Evolutionary conservation across 139 green algal genomes (phyloP).

Genomic region (Chlamydomonas sp.): DNA sequence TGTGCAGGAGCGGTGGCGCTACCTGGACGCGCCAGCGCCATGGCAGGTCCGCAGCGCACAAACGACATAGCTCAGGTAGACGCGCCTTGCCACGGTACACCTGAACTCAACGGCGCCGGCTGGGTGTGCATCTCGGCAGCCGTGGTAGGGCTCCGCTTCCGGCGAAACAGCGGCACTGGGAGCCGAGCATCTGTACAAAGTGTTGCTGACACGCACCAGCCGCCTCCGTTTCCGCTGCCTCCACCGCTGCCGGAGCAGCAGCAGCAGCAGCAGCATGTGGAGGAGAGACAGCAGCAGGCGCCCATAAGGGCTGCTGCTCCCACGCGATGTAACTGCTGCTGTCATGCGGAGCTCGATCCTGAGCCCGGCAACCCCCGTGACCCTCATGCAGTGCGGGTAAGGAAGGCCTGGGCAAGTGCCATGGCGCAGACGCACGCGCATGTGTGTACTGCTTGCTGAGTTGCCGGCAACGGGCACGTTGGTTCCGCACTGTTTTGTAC

Average conservation of each 20-base stretch:
- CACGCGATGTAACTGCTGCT: too few species aligned
- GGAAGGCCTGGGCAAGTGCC: not conserved
- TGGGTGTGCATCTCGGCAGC: not conserved
- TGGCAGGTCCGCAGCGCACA: not conserved
- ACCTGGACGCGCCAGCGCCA: too few species aligned
- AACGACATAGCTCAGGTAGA: too few species aligned
- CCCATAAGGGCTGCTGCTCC: not conserved
- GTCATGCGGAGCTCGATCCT: not conserved
- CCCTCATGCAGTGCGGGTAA: constrained; percentile 8
- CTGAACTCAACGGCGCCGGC: not conserved
- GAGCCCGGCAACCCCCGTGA: constrained; percentile 20
- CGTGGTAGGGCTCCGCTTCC: constrained; percentile 7
- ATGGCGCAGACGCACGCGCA: not conserved
- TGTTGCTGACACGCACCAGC: too few species aligned
- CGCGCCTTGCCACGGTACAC: not conserved
- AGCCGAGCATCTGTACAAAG: too few species aligned
- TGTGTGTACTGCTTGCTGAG: not conserved
- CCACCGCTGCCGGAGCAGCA: too few species aligned
- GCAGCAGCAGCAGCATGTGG: too few species aligned
- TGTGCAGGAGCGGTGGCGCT: too few species aligned
- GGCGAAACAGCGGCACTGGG: not conserved
- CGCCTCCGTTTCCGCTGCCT: too few species aligned
- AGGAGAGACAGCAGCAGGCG: not conserved
- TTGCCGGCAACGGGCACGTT: not conserved
- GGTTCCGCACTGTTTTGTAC: not conserved